Conservation (phyloP, 129 eudicot genomes). For the Helianthus annuus region HanXRQr2.0-SUNRISE NC_035449.2:88395641-88396140, state of each 20-base stretch:
- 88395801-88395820: neutral
- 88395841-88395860: neutral
- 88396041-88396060: too few relatives aligned
- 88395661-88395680: conserved; percentile 5
- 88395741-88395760: conserved; percentile 12
- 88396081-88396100: too few relatives aligned
- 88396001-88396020: neutral
- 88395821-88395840: conserved; percentile 5
- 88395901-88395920: neutral
- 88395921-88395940: too few relatives aligned
- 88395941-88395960: too few relatives aligned
- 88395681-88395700: neutral
- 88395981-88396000: neutral
- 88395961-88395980: too few relatives aligned
- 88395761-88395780: neutral
- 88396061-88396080: too few relatives aligned
- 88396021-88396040: neutral
- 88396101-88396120: too few relatives aligned
- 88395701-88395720: neutral
- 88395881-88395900: conserved; percentile 7
- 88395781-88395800: too few relatives aligned
- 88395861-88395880: neutral
- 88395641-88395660: neutral
- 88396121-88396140: too few relatives aligned
- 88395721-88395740: conserved; percentile 15